Base-by-base conservation (phyloP, 2,329 filamentous ascomycete genomes). In the Xylariales sp. region DNA sequence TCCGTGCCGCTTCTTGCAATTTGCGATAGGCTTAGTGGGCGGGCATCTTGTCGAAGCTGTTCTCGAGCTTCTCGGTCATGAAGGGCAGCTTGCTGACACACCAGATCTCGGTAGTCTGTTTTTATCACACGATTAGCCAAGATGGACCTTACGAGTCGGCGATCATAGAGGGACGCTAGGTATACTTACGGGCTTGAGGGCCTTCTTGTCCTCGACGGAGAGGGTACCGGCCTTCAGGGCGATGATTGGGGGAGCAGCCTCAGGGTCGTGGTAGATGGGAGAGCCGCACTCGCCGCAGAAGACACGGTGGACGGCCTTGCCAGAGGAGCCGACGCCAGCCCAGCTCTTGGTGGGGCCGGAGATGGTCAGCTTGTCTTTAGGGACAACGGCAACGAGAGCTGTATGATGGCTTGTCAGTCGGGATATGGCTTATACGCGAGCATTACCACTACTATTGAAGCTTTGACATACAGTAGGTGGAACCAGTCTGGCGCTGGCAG, bases 241-340 rank as follows among this genome's bases (percentile, higher is more conserved):
- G 73, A 91, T 91, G 80, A 91, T 91, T 71, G 86, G 84, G 43
- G 89, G 89, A n/a, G 89, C 88, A n/a, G 86, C 86, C 66, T 91
- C 89, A 32, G 89, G 89, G 79, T 91, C 89, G 79, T 91, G 89
- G 67, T 89, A 89, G 74, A 91, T 90, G 68, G 89, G 89, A 16
- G 87, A 90, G 70, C 89, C 89, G 80, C 89, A 91, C 76, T 91
- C 88, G 71, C 83, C 82, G 84, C 89, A 91, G 84, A 91, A 91
- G 79, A 90, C 82, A 72, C 89, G 89, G 83, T 90, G 88, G 69
- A 91, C 89, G 65, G 81, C 79, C 60, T 90, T 85, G 76, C 89
- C 89, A 0, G 88, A 90, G 68, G 81, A 83, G 71, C 87, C 89
- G 70, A 81, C 83, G 73, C 88, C 86, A 45, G 87, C 82, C 79